These are phyloP conservation scores for Mycena capillaripes DNA, from an alignment of 768 basidiomycete species.

Conservation along the genomic window DNA sequence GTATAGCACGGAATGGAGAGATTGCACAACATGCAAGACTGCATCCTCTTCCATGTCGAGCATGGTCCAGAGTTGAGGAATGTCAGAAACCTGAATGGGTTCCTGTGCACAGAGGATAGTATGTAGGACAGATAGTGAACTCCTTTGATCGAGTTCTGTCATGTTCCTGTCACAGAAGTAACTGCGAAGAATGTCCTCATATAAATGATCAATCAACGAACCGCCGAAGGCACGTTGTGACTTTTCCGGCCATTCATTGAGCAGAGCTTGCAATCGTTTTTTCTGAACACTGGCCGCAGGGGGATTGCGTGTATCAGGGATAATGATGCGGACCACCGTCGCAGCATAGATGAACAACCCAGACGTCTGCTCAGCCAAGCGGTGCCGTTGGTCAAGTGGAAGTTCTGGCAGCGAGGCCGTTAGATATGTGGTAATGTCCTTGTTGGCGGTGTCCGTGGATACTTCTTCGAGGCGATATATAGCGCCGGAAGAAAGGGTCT, in stretches of 20 bases:
- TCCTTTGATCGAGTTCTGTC: too few species aligned
- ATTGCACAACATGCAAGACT: not conserved
- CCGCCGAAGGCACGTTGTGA: not conserved
- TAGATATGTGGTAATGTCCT: constrained; percentile 4
- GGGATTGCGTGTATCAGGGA: not conserved
- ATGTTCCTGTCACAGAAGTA: not conserved
- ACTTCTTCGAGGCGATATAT: not conserved
- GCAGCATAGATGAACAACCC: constrained; percentile 14
- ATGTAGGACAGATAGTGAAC: constrained; percentile 1
- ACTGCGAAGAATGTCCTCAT: constrained; percentile 1
- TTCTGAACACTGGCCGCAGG: not conserved
- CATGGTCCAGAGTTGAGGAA: not conserved
- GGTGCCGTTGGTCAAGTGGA: not conserved
- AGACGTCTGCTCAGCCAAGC: not conserved
- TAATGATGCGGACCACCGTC: not conserved
- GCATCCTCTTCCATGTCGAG: not conserved
- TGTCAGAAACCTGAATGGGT: not conserved
- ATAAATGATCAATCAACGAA: not conserved
- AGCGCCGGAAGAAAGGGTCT: not conserved
- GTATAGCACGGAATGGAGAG: constrained; percentile 11
- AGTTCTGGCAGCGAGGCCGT: not conserved
- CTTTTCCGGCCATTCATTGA: constrained; percentile 3
- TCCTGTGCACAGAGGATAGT: constrained; percentile 3
- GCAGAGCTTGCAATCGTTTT: not conserved
- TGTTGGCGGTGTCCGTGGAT: not conserved